These are phyloP conservation scores for Debaryomycetaceae sp. DNA, from an alignment of 1,139 yeast genomes.

Conservation along the genomic window DNA sequence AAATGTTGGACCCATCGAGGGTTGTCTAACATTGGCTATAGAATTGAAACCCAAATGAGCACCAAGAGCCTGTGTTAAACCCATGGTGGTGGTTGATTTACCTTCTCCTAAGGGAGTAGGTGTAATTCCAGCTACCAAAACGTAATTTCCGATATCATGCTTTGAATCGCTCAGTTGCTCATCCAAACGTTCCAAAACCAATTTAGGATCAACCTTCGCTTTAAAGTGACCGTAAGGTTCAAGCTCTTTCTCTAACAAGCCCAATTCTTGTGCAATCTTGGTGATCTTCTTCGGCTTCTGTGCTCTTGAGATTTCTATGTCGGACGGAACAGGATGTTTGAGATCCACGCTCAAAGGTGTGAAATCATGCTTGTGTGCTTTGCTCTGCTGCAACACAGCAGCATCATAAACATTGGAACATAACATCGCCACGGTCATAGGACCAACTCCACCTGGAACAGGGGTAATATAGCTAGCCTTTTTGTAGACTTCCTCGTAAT, in stretches of 20 bases:
- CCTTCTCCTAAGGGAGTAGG: slow-evolving; percentile 86
- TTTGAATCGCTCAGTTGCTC: slow-evolving; percentile 48
- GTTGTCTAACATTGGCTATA: slow-evolving; percentile 79
- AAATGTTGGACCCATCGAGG: slow-evolving; percentile 85
- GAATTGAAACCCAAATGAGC: slow-evolving; percentile 68
- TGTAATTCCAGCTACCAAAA: slow-evolving; percentile 76
- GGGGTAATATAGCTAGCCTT: slow-evolving; percentile 69
- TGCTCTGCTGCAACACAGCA: slow-evolving; percentile 53
- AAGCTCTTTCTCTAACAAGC: slow-evolving; percentile 57
- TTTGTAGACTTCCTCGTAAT: slow-evolving; percentile 52
- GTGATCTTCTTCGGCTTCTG: slow-evolving; percentile 68
- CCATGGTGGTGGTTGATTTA: slow-evolving; percentile 76
- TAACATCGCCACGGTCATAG: slow-evolving; percentile 85
- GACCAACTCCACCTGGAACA: slow-evolving; percentile 89
- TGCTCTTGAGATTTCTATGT: slow-evolving; percentile 68
- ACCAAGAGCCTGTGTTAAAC: slow-evolving; percentile 74
- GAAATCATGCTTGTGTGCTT: slow-evolving; percentile 43
- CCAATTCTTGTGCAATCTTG: slow-evolving; percentile 61
- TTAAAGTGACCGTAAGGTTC: slow-evolving; percentile 73
- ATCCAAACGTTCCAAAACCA: slow-evolving; percentile 54
- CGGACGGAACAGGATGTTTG: slow-evolving; percentile 66
- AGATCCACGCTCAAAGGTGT: slow-evolving; percentile 49
- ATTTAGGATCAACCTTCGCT: slow-evolving; percentile 64
- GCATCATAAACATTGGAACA: slow-evolving; percentile 65
- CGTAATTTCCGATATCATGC: slow-evolving; percentile 53